Base-by-base conservation (phyloP, 768 basidiomycete species). In the Mycena amicta region DNA sequence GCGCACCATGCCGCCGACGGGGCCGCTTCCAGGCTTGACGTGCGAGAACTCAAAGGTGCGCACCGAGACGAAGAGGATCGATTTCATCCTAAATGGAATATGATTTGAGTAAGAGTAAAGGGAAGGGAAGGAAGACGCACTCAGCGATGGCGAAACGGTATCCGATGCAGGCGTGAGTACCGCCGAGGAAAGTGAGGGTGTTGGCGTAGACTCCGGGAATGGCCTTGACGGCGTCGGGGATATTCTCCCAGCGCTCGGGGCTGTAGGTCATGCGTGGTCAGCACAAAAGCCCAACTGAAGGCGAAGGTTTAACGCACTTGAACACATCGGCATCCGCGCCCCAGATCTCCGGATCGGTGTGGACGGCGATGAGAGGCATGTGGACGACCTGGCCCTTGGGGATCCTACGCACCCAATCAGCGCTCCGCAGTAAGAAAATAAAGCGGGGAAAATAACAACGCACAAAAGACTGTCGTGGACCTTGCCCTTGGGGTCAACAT, bases 151-250 rank as follows among this genome's bases (percentile, higher is more conserved):
- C n/a, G n/a, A n/a, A 59, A 1, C 57, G 23, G 30, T 27, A 59
- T 73, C 80, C 57, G 30, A 81, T 78, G 61, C 80, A 82, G 0
- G 73, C 69, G n/a, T 73, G 72, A 6, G 79, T 75, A 15, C 81
- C 80, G 26, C 75, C 77, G 2, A 77, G 45, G 70, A 82, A 82
- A 4, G 74, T 70, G 31, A 80, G 40, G 20, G 74, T 30, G 59
- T 77, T 67, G 1, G 73, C 67, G 71, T 72, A 77, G 1, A 80
- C 69, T 6, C 78, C 75, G 12, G 80, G 81, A 18, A 81, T 60
- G 5, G 57, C 56, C 1, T 65, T 60, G 2, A 60, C 67, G 0
- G 61, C 56, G 3, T 49, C 49, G 12, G 70, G 71, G 0, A 75
- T 73, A 11, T 66, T 28, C 5, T 62, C 56, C 81, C 81, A 82